Conservation (phyloP, 306 rosid genomes). For the Castanea crenata region DNA sequence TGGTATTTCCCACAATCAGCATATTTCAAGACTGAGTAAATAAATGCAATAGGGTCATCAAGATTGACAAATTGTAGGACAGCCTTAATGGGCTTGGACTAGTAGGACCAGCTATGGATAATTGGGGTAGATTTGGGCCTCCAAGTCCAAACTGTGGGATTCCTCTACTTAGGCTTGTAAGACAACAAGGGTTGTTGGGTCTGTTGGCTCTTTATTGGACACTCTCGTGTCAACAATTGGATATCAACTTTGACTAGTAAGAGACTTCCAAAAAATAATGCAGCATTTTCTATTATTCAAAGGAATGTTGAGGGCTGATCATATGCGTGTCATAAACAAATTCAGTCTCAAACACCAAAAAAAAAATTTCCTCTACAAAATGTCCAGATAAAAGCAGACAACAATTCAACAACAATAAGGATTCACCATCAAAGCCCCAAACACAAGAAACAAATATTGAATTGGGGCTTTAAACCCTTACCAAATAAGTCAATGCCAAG, state of each 20-base stretch:
- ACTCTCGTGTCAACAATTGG: neutral
- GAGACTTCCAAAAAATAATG: neutral
- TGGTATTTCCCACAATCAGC: too few species aligned
- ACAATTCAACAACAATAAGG: neutral
- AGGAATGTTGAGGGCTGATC: neutral
- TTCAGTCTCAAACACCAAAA: neutral
- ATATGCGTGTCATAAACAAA: neutral
- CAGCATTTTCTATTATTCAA: neutral
- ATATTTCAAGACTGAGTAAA: too few species aligned
- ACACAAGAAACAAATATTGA: neutral
- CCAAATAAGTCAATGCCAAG: constrained; percentile 88
- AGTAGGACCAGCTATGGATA: too few species aligned
- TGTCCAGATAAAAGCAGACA: neutral
- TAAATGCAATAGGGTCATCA: too few species aligned
- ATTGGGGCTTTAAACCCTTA: constrained; percentile 25
- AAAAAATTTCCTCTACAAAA: neutral
- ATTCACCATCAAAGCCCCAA: neutral
- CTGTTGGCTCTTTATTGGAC: too few species aligned
- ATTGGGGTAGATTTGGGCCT: too few species aligned
- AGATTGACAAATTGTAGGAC: too few species aligned
- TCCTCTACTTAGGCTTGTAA: too few species aligned
- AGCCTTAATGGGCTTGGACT: too few species aligned
- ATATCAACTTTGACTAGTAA: neutral
- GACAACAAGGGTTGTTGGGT: too few species aligned
- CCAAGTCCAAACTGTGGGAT: too few species aligned